A percentile compares a stretch with the other conserved stretches of the same genome.
Conservation (phyloP, 2,329 filamentous ascomycete genomes). For the Endothia cerciana region DNA sequence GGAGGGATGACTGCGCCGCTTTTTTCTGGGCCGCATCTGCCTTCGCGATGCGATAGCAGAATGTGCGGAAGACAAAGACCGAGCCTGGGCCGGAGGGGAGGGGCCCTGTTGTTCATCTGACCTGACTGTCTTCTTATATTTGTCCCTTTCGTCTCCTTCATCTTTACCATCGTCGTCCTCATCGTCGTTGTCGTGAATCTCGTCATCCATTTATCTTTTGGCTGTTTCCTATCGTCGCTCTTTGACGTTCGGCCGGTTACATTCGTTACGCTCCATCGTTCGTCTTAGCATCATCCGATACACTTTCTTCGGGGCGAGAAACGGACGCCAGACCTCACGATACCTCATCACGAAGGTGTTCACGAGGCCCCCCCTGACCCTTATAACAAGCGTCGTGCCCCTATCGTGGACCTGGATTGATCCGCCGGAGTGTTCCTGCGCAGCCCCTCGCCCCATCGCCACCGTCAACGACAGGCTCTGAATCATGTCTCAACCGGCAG, state of each 20-base stretch:
- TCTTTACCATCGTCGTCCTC: neutral
- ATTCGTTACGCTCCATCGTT: neutral
- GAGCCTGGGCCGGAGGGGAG: too few relatives aligned
- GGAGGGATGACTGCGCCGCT: neutral
- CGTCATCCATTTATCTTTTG: neutral
- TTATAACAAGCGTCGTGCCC: too few relatives aligned
- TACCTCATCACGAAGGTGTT: too few relatives aligned
- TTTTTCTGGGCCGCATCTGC: neutral
- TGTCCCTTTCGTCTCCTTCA: neutral
- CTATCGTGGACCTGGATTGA: too few relatives aligned
- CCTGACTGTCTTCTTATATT: too few relatives aligned
- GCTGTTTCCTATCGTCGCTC: neutral
- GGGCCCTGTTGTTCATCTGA: too few relatives aligned
- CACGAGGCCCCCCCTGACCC: too few relatives aligned
- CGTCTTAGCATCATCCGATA: too few relatives aligned
- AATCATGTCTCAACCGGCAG: neutral
- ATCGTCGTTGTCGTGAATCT: neutral
- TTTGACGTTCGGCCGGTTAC: neutral
- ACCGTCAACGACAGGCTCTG: neutral
- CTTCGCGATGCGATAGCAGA: too few relatives aligned
- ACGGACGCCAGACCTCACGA: too few relatives aligned
- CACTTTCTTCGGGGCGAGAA: too few relatives aligned
- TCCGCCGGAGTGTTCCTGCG: neutral
- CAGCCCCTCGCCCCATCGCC: neutral
- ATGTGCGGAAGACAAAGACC: neutral